Conservation (phyloP, 345 rosid species). For the Excoecaria agallocha region DNA sequence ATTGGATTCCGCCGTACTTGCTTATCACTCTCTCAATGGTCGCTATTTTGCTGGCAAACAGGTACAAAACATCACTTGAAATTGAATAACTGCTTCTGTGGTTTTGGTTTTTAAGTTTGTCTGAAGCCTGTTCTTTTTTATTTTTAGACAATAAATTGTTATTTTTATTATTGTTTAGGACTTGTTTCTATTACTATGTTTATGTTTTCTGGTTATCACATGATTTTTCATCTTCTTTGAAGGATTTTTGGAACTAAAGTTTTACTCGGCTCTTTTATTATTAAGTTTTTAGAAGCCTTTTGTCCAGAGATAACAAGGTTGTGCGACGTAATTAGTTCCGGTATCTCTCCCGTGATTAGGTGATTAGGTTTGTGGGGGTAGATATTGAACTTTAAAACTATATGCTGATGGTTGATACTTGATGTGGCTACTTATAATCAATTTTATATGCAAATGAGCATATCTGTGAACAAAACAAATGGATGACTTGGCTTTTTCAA, state of each 20-base stretch:
- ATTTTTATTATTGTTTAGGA: not conserved
- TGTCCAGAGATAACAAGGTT: not conserved
- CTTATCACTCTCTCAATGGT: conserved; percentile 63
- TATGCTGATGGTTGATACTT: not conserved
- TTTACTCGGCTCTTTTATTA: not conserved
- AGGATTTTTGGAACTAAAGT: not conserved
- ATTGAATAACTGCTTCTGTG: conserved; percentile 2
- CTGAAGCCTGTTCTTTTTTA: too few species aligned
- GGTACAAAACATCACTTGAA: conserved; percentile 42
- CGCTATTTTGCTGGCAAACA: conserved; percentile 96
- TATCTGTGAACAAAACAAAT: not conserved
- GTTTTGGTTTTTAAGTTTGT: not conserved
- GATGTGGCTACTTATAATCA: not conserved
- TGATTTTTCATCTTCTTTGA: not conserved
- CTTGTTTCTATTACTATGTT: not conserved
- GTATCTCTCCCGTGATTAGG: not conserved
- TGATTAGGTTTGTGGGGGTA: not conserved
- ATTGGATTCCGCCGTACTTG: conserved; percentile 72
- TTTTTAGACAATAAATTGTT: conserved; percentile 1
- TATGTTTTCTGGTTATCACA: not conserved
- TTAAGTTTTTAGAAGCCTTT: not conserved
- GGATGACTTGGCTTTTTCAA: not conserved
- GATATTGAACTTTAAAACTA: not conserved
- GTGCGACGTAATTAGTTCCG: not conserved
- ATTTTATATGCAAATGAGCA: not conserved